Evolutionary conservation across 202 grass and related monocot genomes (phyloP).

Genomic region (Elaeis oleifera): DNA sequence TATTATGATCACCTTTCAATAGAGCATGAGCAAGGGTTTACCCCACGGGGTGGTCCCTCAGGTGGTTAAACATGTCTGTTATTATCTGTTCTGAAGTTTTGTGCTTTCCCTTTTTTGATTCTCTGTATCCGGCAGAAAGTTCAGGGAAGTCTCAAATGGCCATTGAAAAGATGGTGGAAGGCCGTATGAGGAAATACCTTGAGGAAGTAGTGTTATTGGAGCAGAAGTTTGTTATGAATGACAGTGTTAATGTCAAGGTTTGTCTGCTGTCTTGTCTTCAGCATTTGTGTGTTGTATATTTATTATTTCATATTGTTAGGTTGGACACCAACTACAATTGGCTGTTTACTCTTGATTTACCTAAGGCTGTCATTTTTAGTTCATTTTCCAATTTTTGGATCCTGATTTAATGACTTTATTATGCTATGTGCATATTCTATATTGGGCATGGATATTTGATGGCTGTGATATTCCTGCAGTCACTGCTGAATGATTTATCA

Average conservation of each 20-base stretch:
- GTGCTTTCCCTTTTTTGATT: no score
- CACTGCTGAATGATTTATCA: conserved; percentile 67
- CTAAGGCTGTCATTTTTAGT: conserved; percentile 6
- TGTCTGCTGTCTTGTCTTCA: not conserved
- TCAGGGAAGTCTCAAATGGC: conserved; percentile 88
- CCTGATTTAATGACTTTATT: not conserved
- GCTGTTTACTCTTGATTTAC: not conserved
- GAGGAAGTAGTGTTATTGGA: conserved; percentile 92
- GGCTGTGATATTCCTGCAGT: conserved; percentile 32
- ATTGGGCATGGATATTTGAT: no score
- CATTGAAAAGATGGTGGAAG: conserved; percentile 98
- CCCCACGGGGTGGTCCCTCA: no score
- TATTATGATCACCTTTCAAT: no score
- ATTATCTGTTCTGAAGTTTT: no score
- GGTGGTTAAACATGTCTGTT: no score
- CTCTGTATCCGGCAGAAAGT: conserved; percentile 56
- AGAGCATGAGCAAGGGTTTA: no score
- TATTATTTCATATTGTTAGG: no score
- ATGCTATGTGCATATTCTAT: no score
- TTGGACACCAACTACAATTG: no score
- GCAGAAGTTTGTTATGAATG: conserved; percentile 74
- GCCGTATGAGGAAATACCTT: conserved; percentile 76
- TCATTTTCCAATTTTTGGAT: not conserved
- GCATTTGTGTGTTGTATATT: not conserved
- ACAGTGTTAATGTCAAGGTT: conserved; percentile 69